Base-by-base conservation (phyloP, 2,329 filamentous ascomycete genomes). In the Ceratocystis diversiconidia region DNA sequence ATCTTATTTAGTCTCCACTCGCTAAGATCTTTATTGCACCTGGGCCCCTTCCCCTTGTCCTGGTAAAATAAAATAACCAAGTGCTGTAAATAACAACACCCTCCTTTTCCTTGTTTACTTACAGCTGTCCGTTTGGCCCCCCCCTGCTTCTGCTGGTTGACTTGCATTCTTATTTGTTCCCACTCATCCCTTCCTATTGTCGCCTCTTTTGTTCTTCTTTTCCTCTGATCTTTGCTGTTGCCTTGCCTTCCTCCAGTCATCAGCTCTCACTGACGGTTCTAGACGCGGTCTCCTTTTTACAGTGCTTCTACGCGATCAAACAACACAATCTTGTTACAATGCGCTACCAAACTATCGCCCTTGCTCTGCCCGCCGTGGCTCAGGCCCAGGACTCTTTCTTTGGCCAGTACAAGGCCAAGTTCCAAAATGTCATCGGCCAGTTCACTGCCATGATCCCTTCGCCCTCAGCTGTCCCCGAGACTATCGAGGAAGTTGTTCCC, bases 381-480 rank as follows among this genome's bases (percentile, higher is more conserved):
- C 79, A 79, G 25, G 80, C 83, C 68, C 78, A 80, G 69, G 78
- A 79, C 69, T 77, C 76, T 69, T 77, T 76, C 62, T 78, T 80
- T 66, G 78, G 79, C 63, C 79, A 85, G 73, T 84, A 84, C 74
- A 80, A 82, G 74, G 83, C 82, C 44, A 82, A 85, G 72, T 82
- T 85, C 74, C 81, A 85, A 71, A 79, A 81, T 73, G 78, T 89
- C 71, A 75, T 88, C 68, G 82, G 85, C 72, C 83, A 84, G 74
- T 73, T 85, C 67, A 74, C 41, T 46, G 36, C 64, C 32, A 59
- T 72, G 68, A 74, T 75, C 62, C 73, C 75, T 63, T 72, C 76
- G 15, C 78, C 79, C 41, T 78, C 77, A 57, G 78, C 78, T 62
- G 77, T 79, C 43, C 75, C 79, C n/a, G 81, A 79, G 1, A 60